Conservation (phyloP, 225 moss, liverwort and hornwort species). For the Antitrichia curtipendula region DNA sequence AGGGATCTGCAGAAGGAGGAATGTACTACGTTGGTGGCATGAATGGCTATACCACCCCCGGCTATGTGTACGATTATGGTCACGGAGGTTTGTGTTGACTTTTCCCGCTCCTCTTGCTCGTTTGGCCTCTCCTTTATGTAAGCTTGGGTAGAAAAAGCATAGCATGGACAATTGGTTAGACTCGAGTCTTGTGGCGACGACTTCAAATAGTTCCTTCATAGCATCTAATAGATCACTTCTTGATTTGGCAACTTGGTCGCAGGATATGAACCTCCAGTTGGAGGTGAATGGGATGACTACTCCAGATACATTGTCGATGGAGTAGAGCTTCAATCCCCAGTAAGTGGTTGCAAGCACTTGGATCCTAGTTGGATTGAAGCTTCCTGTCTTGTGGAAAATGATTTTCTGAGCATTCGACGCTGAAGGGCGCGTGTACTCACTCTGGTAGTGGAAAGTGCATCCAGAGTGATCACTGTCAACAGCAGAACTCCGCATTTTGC, state of each 20-base stretch:
- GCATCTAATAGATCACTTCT: not conserved
- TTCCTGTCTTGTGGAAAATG: not conserved
- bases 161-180: not conserved
- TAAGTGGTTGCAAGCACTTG: slow-evolving; percentile 14
- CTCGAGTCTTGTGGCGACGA: not conserved
- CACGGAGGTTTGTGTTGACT: slow-evolving; percentile 48
- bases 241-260: not conserved
- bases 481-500: not conserved
- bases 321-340: slow-evolving; percentile 72
- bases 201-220: not conserved
- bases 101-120: not conserved
- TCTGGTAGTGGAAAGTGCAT: not conserved
- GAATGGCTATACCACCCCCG: slow-evolving; percentile 68
- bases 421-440: not conserved
- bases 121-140: not conserved
- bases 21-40: slow-evolving; percentile 70
- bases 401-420: not conserved
- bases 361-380: not conserved
- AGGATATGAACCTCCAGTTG: slow-evolving; percentile 64
- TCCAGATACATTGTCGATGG: slow-evolving; percentile 71
- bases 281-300: slow-evolving; percentile 94
- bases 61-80: slow-evolving; percentile 86
- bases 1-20: slow-evolving; percentile 57
- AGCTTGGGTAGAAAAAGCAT: not conserved
- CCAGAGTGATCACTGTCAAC: not conserved